Conservation (phyloP, 23 red algal species). For the Gracilaria caudata region DNA sequence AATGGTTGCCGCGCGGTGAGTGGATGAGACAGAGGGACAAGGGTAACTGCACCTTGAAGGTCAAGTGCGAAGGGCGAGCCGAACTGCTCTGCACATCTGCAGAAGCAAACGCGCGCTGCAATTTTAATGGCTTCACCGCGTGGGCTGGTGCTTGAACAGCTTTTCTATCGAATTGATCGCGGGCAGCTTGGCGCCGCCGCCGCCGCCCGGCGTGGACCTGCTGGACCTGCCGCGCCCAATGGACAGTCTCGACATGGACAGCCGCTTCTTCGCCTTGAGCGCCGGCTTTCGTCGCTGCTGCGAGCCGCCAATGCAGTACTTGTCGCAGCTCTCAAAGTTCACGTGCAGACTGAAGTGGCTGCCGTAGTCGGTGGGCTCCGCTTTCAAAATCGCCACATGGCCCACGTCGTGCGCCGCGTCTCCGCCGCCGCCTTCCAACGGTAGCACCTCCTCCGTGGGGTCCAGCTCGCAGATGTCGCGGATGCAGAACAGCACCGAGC, state of each 20-base stretch:
- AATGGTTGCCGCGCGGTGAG: not conserved
- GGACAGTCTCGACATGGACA: conserved; percentile 30
- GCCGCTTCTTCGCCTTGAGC: conserved; percentile 5
- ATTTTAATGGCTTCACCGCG: conserved; percentile 12
- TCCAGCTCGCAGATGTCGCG: conserved; percentile 63
- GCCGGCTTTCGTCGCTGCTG: not conserved
- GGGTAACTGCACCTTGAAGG: no score
- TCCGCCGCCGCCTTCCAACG: conserved; percentile 3
- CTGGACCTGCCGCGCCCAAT: not conserved
- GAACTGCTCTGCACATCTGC: no score
- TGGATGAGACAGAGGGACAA: not conserved
- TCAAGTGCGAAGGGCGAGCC: no score
- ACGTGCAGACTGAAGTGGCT: conserved; percentile 54
- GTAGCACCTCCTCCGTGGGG: conserved; percentile 54
- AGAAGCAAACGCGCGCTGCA: not conserved
- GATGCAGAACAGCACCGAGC: conserved; percentile 23
- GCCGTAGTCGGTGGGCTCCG: conserved; percentile 63
- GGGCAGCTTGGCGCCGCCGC: not conserved
- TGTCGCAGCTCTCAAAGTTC: conserved; percentile 24
- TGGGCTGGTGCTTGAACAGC: conserved; percentile 15
- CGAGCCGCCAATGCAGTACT: conserved; percentile 30
- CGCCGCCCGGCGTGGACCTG: no score
- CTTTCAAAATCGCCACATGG: conserved; percentile 34
- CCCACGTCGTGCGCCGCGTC: conserved; percentile 46
- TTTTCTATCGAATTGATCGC: conserved; percentile 14